Conservation (phyloP, 208 protist genomes). For the Acanthamoeba healyi region DNA sequence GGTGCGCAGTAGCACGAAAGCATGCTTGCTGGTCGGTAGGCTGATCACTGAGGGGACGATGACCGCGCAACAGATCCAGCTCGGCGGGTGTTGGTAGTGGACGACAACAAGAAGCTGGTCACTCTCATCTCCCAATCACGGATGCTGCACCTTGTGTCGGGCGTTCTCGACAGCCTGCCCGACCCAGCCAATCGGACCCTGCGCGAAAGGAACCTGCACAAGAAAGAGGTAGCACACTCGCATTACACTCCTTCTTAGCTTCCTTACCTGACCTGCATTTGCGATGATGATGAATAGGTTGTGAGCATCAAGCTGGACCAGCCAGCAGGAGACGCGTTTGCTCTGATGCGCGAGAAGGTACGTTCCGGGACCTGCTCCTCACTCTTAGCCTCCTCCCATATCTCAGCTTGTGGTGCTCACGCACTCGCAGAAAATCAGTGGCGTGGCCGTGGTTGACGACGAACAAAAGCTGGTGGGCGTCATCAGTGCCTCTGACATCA, state of each 20-base stretch:
- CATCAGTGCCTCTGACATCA: conserved; percentile 58
- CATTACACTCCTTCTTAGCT: neutral
- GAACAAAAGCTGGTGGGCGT: conserved; percentile 18
- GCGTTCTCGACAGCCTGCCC: conserved; percentile 47
- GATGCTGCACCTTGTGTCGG: conserved; percentile 37
- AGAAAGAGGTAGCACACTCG: neutral
- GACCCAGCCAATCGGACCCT: conserved; percentile 37
- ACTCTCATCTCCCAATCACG: conserved; percentile 53
- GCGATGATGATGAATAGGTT: neutral
- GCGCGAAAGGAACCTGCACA: conserved; percentile 11
- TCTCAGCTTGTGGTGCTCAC: neutral
- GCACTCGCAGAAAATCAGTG: conserved; percentile 24
- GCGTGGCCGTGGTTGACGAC: conserved; percentile 15
- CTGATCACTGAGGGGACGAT: neutral
- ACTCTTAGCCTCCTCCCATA: neutral
- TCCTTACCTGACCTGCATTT: neutral
- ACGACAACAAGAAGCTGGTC: conserved; percentile 61
- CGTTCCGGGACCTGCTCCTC: neutral
- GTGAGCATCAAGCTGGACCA: neutral
- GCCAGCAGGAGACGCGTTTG: conserved; percentile 17
- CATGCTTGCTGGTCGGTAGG: no score
- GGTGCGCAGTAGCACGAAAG: neutral
- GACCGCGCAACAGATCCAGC: neutral
- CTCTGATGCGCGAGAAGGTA: conserved; percentile 35
- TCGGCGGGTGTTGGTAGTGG: conserved; percentile 40